Evolutionary conservation across 2,329 filamentous ascomycete species (phyloP), one percentile per base, ranked within the genome.

Genomic region (Botryosphaeria agaves): DNA sequence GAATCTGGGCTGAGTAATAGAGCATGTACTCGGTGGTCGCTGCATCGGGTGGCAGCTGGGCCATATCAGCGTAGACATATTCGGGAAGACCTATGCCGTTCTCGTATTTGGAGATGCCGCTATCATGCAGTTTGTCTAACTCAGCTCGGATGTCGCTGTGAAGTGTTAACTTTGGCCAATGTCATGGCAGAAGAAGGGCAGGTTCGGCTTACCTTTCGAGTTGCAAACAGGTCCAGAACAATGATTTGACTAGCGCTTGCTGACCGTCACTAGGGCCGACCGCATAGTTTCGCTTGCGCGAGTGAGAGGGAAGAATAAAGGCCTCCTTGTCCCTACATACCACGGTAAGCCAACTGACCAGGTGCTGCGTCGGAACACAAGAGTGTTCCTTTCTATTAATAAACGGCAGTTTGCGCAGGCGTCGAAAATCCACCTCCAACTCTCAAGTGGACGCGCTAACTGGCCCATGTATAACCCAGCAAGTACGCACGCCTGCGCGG

Each of bases 201-300:
- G 27, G 17, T n/a, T n/a, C n/a, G 9, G 39, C 53, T 41, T 52
- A 82, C 77, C 76, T 93, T 53, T 95, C 87, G 7, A 95, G 64
- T 46, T 95, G 87, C 38, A 94, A 59, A 48, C 82, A 92, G 5
- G 85, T 89, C 87, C 87, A 95, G 44, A 85, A 94, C 0, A 82
- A 77, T 41, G 91, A 47, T 33, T 61, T 52, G 15, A 62, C 54
- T 25, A 61, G 40, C 28, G 59, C 59, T 27, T 47, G 37, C 21
- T 42, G 44, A n/a, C n/a, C n/a, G n/a, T n/a, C n/a, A n/a, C n/a
- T n/a, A n/a, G n/a, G n/a, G n/a, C n/a, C n/a, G n/a, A n/a, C n/a
- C n/a, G n/a, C n/a, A n/a, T n/a, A n/a, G n/a, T n/a, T n/a, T n/a
- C n/a, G n/a, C n/a, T n/a, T n/a, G n/a, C n/a, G n/a, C n/a, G n/a